Percentiles rank a stretch among this genome's conserved stretches.
Conservation (phyloP, 1,284 basidiomycete genomes). For the Exobasidium cylindrosporum region DNA sequence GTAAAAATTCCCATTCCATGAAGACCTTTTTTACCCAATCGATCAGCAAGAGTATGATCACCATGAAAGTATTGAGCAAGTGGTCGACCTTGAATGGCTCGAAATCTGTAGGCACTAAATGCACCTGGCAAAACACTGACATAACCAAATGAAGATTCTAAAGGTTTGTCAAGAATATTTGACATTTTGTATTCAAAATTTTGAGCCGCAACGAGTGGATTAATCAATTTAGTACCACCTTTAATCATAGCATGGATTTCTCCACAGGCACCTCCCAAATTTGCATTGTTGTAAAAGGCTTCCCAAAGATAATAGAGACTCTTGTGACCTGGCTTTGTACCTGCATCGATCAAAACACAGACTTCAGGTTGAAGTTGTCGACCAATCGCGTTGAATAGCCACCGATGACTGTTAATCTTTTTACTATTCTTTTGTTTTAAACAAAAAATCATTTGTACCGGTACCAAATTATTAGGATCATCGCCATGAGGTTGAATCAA, state of each 20-base stretch:
- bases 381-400: constrained; percentile 96
- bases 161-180: constrained; percentile 71
- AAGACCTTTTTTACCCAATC: constrained; percentile 87
- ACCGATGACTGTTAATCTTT: constrained; percentile 64
- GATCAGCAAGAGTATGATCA: constrained; percentile 77
- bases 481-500: constrained; percentile 83
- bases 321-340: constrained; percentile 52
- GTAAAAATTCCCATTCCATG: constrained; percentile 98
- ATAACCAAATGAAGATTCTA: constrained; percentile 93
- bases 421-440: constrained; percentile 95
- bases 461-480: constrained; percentile 75
- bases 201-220: constrained; percentile 67
- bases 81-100: constrained; percentile 85
- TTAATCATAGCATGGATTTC: constrained; percentile 55
- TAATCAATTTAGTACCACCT: constrained; percentile 51
- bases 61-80: constrained; percentile 98
- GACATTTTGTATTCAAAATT: constrained; percentile 98
- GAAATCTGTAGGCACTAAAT: constrained; percentile 89
- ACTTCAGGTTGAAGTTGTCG: constrained; percentile 60
- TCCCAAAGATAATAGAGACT: constrained; percentile 54
- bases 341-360: constrained; percentile 52
- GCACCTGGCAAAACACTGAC: constrained; percentile 87
- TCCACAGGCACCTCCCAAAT: constrained; percentile 53
- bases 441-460: constrained; percentile 91
- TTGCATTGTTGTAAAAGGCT: constrained; percentile 53